These are phyloP conservation scores for Taiozyma sp. DNA, from an alignment of 1,139 yeast genomes.

Conservation along the genomic window DNA sequence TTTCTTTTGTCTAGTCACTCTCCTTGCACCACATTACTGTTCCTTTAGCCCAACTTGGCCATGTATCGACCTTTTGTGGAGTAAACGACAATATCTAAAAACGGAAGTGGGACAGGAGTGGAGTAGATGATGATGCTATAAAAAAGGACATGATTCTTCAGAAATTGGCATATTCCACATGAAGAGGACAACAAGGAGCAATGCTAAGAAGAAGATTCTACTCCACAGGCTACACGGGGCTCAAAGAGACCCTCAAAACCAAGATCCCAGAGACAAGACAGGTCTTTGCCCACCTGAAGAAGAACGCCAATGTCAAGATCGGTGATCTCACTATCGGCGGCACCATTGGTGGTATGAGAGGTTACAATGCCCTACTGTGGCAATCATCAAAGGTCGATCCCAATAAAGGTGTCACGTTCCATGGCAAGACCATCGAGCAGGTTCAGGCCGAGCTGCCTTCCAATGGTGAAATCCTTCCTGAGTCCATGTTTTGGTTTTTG, in stretches of 20 bases:
- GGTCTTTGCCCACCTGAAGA: constrained; percentile 34
- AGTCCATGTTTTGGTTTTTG: constrained; percentile 59
- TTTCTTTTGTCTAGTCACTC: background rate
- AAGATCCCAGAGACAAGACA: constrained; percentile 37
- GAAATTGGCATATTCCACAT: background rate
- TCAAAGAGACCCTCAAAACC: background rate
- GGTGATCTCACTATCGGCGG: constrained; percentile 42
- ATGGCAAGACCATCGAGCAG: constrained; percentile 47
- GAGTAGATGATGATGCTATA: background rate
- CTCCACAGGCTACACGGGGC: background rate
- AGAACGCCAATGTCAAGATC: constrained; percentile 27
- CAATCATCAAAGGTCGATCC: constrained; percentile 52
- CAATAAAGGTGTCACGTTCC: constrained; percentile 49
- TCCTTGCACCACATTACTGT: background rate
- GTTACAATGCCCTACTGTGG: constrained; percentile 47
- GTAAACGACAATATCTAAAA: background rate
- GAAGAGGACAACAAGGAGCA: background rate
- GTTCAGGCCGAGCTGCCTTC: constrained; percentile 41
- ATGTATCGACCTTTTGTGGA: background rate
- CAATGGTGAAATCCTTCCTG: constrained; percentile 52
- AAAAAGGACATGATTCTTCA: background rate
- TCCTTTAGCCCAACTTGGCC: background rate
- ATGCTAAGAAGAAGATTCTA: background rate
- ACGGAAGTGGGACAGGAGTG: background rate
- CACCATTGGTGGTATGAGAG: constrained; percentile 54